Percentiles rank a stretch among this genome's conserved stretches.
These are phyloP conservation scores for Leccinum imitatum DNA, from an alignment of 768 basidiomycete species.

Conservation along the genomic window DNA sequence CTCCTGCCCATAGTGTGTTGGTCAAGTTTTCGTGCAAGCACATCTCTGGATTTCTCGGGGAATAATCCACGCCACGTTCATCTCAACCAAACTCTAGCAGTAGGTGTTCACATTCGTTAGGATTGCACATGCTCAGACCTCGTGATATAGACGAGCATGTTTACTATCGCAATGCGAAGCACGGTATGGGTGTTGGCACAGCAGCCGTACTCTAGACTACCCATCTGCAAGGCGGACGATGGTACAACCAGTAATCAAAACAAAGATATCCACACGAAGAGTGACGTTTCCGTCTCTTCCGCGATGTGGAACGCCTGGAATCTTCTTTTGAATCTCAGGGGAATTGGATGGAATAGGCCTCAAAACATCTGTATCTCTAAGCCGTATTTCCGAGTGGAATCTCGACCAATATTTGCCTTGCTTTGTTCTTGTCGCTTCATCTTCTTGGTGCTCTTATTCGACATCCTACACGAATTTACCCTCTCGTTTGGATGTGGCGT, in stretches of 20 bases:
- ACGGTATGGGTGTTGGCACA: slow-evolving; percentile 22
- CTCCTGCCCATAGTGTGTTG: slow-evolving; percentile 50
- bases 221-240: slow-evolving; percentile 4
- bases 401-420: slow-evolving; percentile 16
- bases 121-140: slow-evolving; percentile 1
- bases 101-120: slow-evolving; percentile 3
- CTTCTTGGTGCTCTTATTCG: slow-evolving; percentile 7
- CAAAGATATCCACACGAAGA: background rate
- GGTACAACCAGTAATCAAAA: background rate
- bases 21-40: slow-evolving; percentile 40
- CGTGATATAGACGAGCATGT: slow-evolving; percentile 21
- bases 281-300: slow-evolving; percentile 3
- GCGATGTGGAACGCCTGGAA: slow-evolving; percentile 32
- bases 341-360: no score
- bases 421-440: slow-evolving; percentile 16
- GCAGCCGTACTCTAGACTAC: slow-evolving; percentile 14
- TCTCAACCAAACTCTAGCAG: slow-evolving; percentile 25
- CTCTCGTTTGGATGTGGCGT: slow-evolving; percentile 40
- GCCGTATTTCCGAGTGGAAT: slow-evolving; percentile 18
- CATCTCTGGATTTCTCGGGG: slow-evolving; percentile 26
- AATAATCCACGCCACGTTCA: slow-evolving; percentile 10
- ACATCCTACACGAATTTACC: background rate
- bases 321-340: no score
- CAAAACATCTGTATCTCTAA: slow-evolving; percentile 8
- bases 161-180: slow-evolving; percentile 27